These are phyloP conservation scores for Pseudomassariella vexata DNA, from an alignment of 2,329 filamentous ascomycete species.

Conservation along the genomic window DNA sequence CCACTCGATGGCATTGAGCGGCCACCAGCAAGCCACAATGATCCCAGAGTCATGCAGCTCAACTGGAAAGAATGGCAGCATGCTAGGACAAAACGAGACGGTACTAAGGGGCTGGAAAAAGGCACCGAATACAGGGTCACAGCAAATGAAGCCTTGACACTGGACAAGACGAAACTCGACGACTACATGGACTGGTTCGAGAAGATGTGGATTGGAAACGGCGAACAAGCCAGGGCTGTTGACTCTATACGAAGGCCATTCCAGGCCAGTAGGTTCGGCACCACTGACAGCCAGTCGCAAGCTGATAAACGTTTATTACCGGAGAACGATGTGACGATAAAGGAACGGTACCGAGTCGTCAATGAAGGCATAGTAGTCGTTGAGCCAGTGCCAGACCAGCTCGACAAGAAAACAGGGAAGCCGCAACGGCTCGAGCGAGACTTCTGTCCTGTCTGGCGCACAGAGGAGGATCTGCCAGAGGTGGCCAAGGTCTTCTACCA, in stretches of 20 bases:
- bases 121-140: slow-evolving; percentile 24
- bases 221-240: slow-evolving; percentile 29
- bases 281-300: slow-evolving; percentile 16
- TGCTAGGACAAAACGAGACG: slow-evolving; percentile 31
- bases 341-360: slow-evolving; percentile 14
- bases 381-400: slow-evolving; percentile 7
- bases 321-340: slow-evolving; percentile 7
- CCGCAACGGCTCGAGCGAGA: slow-evolving; percentile 11
- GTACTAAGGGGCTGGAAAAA: slow-evolving; percentile 11
- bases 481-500: slow-evolving; percentile 34
- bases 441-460: slow-evolving; percentile 27
- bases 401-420: too few relatives aligned
- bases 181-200: slow-evolving; percentile 79
- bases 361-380: slow-evolving; percentile 11
- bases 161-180: slow-evolving; percentile 58
- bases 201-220: slow-evolving; percentile 46
- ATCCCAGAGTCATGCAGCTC: slow-evolving; percentile 55
- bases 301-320: slow-evolving; percentile 7
- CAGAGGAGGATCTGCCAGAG: slow-evolving; percentile 34
- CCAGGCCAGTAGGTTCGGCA: not conserved
- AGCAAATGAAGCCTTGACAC: slow-evolving; percentile 27
- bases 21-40: slow-evolving; percentile 40
- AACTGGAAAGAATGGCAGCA: slow-evolving; percentile 69
- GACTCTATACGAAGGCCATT: slow-evolving; percentile 2
- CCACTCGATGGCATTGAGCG: slow-evolving; percentile 60